Base-by-base conservation (phyloP, 192 early-diverging fungal genomes). In the Thamnidium elegans region DNA sequence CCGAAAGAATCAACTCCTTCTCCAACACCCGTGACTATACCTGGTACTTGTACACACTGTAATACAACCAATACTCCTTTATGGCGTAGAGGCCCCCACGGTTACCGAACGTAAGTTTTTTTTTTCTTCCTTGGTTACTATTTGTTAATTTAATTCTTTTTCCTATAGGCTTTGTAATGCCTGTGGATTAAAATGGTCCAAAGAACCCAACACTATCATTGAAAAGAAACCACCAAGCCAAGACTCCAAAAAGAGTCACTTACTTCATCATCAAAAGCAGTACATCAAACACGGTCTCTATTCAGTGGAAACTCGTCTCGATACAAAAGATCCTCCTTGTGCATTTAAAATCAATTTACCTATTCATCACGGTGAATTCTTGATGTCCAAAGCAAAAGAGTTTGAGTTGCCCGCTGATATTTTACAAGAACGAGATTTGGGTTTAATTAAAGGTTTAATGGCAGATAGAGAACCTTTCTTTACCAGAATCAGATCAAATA, bases 331-430 rank as follows among this genome's bases (percentile, higher is more conserved):
- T 6, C 20, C 55, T 7, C 11, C 14, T 8, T 11, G 8, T 15
- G 19, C 21, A 14, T 85, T 85, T 61, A 55, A 58, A 20, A 85
- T 93, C 47, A 78, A 76, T 3, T 47, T 88, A 21, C 88, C 90
- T 4, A 72, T 86, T 43, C 76, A 90, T 65, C 79, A 84, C 53
- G 91, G 90, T 9, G 55, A 77, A 13, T 58, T 67, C 7, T 50
- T 93, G 7, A 67, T 91, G 32, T 65, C 76, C 5, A 78, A 53
- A 0, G 73, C 81, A 47, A 32, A 50, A 23, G 88, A 94, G 31
- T 94, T 94, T 66, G 58, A 60, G 7, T 55, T 94, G 1, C 83
- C 91, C 1, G 83, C 73, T 54, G 88, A 92, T 76, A 73, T 94
- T 20, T 67, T 78, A 62, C 76, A 74, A 26, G 74, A 74, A 30